Percentiles rank a stretch among this genome's conserved stretches.
These are phyloP conservation scores for Diplocarpon rosae DNA, from an alignment of 2,329 filamentous ascomycete genomes.

Conservation along the genomic window DNA sequence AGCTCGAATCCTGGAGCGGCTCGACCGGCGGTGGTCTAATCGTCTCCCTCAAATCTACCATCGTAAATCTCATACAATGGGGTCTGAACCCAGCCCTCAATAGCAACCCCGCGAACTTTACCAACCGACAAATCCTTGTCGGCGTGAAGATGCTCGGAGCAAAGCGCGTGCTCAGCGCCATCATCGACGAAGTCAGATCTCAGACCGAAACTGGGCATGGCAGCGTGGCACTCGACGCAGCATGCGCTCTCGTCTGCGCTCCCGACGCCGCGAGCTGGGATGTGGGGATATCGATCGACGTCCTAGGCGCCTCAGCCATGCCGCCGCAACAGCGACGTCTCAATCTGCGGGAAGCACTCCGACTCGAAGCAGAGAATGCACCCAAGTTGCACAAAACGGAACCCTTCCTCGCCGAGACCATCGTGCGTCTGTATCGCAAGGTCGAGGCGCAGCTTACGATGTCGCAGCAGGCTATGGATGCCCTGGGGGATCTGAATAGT, in stretches of 20 bases:
- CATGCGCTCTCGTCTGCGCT: constrained; percentile 56
- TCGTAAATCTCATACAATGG: constrained; percentile 58
- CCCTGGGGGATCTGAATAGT: constrained; percentile 9
- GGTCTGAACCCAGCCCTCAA: constrained; percentile 44
- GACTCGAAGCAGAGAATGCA: constrained; percentile 21
- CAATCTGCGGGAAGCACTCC: constrained; percentile 24
- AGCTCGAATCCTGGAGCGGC: constrained; percentile 57
- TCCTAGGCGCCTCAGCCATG: constrained; percentile 5
- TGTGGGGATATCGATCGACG: constrained; percentile 5
- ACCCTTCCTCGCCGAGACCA: constrained; percentile 20
- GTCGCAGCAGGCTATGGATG: constrained; percentile 13
- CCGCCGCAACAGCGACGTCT: constrained; percentile 21
- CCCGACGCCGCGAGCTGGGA: constrained; percentile 37
- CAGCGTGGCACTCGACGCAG: constrained; percentile 56
- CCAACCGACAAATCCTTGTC: constrained; percentile 57
- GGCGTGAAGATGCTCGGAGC: constrained; percentile 52
- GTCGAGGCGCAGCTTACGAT: constrained; percentile 22
- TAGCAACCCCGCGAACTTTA: constrained; percentile 53
- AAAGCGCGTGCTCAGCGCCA: constrained; percentile 44
- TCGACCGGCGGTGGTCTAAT: constrained; percentile 44
- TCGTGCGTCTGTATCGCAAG: constrained; percentile 24
- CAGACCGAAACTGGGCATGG: constrained; percentile 49
- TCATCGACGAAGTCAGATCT: constrained; percentile 57
- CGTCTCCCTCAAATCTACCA: constrained; percentile 45
- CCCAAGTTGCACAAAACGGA: constrained; percentile 22